These are phyloP conservation scores for Neonectria coccinea DNA, from an alignment of 2,329 filamentous ascomycete genomes.

Conservation along the genomic window DNA sequence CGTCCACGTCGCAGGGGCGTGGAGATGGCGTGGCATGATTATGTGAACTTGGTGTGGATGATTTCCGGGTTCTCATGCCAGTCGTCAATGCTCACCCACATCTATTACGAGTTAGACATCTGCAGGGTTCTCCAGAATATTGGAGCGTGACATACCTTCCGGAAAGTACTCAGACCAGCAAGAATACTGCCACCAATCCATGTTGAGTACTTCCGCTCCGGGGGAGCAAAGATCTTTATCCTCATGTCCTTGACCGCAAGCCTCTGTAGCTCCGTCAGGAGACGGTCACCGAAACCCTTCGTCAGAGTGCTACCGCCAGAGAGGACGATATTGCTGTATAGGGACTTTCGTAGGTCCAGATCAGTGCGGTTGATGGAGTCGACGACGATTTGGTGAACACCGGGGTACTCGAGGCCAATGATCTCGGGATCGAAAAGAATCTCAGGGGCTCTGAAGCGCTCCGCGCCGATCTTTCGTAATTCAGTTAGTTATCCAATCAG, in stretches of 20 bases:
- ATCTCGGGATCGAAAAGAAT: slow-evolving; percentile 98
- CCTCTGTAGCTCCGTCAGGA: slow-evolving; percentile 91
- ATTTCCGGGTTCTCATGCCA: slow-evolving; percentile 99
- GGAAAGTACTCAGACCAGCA: slow-evolving; percentile 95
- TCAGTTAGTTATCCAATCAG: slow-evolving; percentile 34
- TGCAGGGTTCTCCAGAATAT: neutral
- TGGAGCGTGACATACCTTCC: slow-evolving; percentile 76
- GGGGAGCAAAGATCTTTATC: slow-evolving; percentile 98
- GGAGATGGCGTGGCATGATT: slow-evolving; percentile 42
- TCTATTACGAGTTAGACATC: slow-evolving; percentile 66
- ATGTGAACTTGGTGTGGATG: slow-evolving; percentile 98
- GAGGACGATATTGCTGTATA: slow-evolving; percentile 97
- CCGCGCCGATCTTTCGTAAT: slow-evolving; percentile 78
- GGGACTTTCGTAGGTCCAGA: slow-evolving; percentile 90
- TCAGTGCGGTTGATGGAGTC: slow-evolving; percentile 96
- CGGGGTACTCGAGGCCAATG: slow-evolving; percentile 93
- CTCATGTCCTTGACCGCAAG: slow-evolving; percentile 98
- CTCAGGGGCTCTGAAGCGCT: slow-evolving; percentile 95
- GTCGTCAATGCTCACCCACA: slow-evolving; percentile 99
- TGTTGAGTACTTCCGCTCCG: slow-evolving; percentile 97
- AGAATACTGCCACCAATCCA: slow-evolving; percentile 99
- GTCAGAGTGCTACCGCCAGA: slow-evolving; percentile 96
- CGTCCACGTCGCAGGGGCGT: slow-evolving; percentile 29
- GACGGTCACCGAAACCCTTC: slow-evolving; percentile 93
- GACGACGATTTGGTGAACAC: slow-evolving; percentile 97